phyloP scores from a whole-genome alignment of 177 flowering plant genomes.

The Viscum album region DNA sequence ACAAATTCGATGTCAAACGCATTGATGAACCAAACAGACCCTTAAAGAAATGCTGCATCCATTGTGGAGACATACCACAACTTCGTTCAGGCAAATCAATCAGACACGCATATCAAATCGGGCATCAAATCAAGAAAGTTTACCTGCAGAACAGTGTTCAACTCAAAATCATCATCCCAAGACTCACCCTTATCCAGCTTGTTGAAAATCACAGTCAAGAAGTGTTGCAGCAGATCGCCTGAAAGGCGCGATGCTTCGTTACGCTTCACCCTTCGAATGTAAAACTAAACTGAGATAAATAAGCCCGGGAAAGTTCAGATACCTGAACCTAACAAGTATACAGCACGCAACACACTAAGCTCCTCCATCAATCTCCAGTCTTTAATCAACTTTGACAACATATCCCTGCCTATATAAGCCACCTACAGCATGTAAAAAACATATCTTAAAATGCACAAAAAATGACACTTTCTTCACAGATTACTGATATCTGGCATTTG shows the following conservation, averaged over 20 bases:
- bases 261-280: too few relatives aligned
- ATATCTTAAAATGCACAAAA: background rate
- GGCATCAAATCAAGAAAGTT: too few relatives aligned
- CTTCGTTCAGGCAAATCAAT: too few relatives aligned
- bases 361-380: conserved; percentile 97
- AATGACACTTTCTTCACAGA: background rate
- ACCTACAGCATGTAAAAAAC: conserved; percentile 35
- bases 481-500: background rate
- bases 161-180: conserved; percentile 94
- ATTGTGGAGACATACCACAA: too few relatives aligned
- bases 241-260: conserved; percentile 8
- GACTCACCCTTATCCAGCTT: conserved; percentile 81
- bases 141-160: conserved; percentile 85
- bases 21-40: too few relatives aligned
- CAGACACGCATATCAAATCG: too few relatives aligned
- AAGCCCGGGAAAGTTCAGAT: conserved; percentile 7
- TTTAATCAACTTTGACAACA: conserved; percentile 67
- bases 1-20: too few relatives aligned
- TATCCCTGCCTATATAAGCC: conserved; percentile 64
- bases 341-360: conserved; percentile 76
- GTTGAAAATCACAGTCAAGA: conserved; percentile 61
- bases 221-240: conserved; percentile 97
- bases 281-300: background rate
- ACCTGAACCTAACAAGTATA: conserved; percentile 95
- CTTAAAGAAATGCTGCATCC: too few relatives aligned